Conservation (phyloP, 2,329 filamentous ascomycete species). For the Sporothrix euskadiensis region DNA sequence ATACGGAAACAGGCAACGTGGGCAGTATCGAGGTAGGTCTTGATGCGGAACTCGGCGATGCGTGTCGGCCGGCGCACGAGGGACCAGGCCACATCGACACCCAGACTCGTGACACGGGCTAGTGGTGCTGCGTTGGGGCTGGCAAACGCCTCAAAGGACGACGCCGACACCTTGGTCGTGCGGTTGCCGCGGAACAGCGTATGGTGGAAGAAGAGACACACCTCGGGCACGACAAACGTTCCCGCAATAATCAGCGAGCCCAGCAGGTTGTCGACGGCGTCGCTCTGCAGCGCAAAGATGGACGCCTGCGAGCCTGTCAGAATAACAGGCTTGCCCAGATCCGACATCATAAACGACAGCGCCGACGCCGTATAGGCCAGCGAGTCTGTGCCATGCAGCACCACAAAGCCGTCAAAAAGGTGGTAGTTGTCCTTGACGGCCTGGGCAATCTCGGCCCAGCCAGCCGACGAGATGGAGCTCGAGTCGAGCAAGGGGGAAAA, state of each 20-base stretch:
- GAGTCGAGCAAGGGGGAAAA: constrained; percentile 85
- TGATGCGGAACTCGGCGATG: constrained; percentile 72
- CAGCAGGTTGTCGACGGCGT: constrained; percentile 87
- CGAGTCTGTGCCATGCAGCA: constrained; percentile 88
- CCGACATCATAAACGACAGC: constrained; percentile 88
- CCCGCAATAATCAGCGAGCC: constrained; percentile 86
- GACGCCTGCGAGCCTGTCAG: constrained; percentile 81
- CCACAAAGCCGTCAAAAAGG: constrained; percentile 85
- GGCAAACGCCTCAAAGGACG: constrained; percentile 82
- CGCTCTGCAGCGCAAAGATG: constrained; percentile 87
- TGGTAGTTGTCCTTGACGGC: constrained; percentile 84
- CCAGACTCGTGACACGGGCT: constrained; percentile 76
- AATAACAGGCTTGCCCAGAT: constrained; percentile 87
- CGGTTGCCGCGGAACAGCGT: constrained; percentile 86
- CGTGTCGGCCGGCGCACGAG: constrained; percentile 72
- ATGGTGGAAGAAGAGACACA: constrained; percentile 92
- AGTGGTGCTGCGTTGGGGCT: constrained; percentile 84
- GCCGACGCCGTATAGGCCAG: constrained; percentile 87
- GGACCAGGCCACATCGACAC: constrained; percentile 79
- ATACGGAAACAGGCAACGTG: constrained; percentile 87
- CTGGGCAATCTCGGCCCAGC: constrained; percentile 81
- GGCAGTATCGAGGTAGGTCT: constrained; percentile 76
- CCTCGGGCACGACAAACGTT: constrained; percentile 89
- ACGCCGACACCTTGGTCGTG: constrained; percentile 83
- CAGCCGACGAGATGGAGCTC: constrained; percentile 81